These are phyloP conservation scores for Discostella pseudostelligera DNA, from an alignment of 108 stramenopile species.

Conservation along the genomic window DNA sequence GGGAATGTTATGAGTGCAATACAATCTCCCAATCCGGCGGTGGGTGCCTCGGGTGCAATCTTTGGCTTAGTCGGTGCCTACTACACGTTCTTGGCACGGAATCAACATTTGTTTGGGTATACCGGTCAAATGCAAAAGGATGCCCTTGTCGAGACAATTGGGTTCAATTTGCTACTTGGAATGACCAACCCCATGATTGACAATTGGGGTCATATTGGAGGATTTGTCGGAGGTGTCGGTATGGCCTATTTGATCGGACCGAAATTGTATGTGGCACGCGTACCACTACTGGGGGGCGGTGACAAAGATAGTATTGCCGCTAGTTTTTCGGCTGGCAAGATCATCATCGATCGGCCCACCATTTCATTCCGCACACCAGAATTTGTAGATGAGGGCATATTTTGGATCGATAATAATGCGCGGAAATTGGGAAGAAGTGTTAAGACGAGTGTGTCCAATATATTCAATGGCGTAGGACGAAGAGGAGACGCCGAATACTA, in stretches of 20 bases:
- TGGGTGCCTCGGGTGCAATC: slow-evolving; percentile 83
- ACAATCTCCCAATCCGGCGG: slow-evolving; percentile 69
- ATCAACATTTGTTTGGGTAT: slow-evolving; percentile 59
- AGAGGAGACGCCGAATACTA: slow-evolving; percentile 7
- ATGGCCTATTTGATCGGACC: slow-evolving; percentile 80
- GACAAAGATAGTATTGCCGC: slow-evolving; percentile 44
- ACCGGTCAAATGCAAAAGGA: slow-evolving; percentile 34
- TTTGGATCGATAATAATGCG: slow-evolving; percentile 17
- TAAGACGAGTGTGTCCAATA: neutral
- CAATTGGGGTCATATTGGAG: slow-evolving; percentile 81
- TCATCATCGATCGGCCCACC: slow-evolving; percentile 37
- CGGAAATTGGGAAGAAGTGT: slow-evolving; percentile 20
- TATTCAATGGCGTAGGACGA: slow-evolving; percentile 7
- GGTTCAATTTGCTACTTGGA: slow-evolving; percentile 44
- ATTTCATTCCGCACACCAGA: slow-evolving; percentile 23
- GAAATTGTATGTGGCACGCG: slow-evolving; percentile 53
- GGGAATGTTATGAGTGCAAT: slow-evolving; percentile 69
- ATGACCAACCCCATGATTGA: slow-evolving; percentile 60
- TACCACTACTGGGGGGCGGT: slow-evolving; percentile 50
- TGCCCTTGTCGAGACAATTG: slow-evolving; percentile 41
- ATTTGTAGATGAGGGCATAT: slow-evolving; percentile 18
- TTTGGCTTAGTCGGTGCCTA: slow-evolving; percentile 82
- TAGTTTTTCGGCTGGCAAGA: slow-evolving; percentile 12
- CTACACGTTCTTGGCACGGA: slow-evolving; percentile 64
- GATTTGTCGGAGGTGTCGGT: slow-evolving; percentile 68